Conservation (phyloP, 306 rosid genomes). For the Cicer cuneatum region DNA sequence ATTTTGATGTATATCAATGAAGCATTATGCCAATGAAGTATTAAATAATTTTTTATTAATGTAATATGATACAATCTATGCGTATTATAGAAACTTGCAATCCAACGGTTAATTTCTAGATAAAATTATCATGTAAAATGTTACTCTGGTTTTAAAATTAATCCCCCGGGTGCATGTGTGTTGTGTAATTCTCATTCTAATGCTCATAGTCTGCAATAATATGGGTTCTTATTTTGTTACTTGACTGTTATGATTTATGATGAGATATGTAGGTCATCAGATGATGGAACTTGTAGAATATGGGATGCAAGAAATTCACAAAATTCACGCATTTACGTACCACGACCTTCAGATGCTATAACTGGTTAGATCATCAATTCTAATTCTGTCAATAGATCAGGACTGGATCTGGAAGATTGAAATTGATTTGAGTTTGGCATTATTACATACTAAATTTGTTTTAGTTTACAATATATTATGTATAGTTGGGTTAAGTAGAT, state of each 20-base stretch:
- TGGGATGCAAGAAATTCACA: slow-evolving; percentile 88
- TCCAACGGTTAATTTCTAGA: not conserved
- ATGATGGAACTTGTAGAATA: slow-evolving; percentile 91
- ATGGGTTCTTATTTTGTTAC: slow-evolving; percentile 25
- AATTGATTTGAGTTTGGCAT: slow-evolving; percentile 40
- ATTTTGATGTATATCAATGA: not conserved
- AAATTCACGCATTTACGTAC: slow-evolving; percentile 70
- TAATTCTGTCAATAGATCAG: slow-evolving; percentile 36
- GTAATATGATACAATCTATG: not conserved
- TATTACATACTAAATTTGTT: slow-evolving; percentile 37
- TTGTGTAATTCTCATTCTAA: not conserved
- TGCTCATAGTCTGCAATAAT: slow-evolving; percentile 21
- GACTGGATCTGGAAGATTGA: slow-evolving; percentile 30
- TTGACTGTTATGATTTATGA: slow-evolving; percentile 36
- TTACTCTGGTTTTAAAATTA: not conserved
- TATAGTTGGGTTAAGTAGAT: slow-evolving; percentile 35
- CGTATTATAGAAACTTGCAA: not conserved
- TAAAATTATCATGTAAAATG: slow-evolving; percentile 3
- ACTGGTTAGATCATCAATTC: slow-evolving; percentile 65
- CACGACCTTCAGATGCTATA: slow-evolving; percentile 68
- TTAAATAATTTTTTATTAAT: slow-evolving; percentile 10
- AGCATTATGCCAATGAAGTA: not conserved
- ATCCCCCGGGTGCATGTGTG: not conserved
- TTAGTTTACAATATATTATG: slow-evolving; percentile 27
- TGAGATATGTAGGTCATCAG: slow-evolving; percentile 69